Evolutionary conservation across 106 monocot species (phyloP), one percentile per base, ranked within the genome.

Genomic region (Narthecium ossifragum): DNA sequence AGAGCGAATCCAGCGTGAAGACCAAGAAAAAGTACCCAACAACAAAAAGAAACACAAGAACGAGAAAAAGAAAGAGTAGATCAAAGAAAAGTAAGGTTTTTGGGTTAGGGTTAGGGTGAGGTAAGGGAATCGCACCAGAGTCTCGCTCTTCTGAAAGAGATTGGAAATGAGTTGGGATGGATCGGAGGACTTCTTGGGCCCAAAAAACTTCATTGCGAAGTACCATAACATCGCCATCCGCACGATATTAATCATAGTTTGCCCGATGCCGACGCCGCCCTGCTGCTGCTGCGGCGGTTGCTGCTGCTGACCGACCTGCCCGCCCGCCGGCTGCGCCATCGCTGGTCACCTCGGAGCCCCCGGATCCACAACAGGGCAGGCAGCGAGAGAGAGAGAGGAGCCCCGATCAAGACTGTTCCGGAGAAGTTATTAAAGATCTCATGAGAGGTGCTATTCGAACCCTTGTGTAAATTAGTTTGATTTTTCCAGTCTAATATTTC

Each of bases 191-290:
- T 75, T 72, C 68, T 96, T 96, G 6, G 94, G 90, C 21, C 74
- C 56, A 75, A 90, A 96, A 68, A 96, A 90, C 68, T 96, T 90
- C 73, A 83, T 80, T 57, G 83, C 90, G 73, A 96, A 86, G 86
- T 90, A 90, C 78, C 81, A 83, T 55, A 96, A 68, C 53, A 83
- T 80, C 46, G 90, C 86, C 83, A 84, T 86, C 39, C 90, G 68
- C 20, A 90, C 57, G 61, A 96, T 76, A 51, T 83, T 86, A 49
- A 66, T 30, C 34, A 96, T 26, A 17, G 80, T 63, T 72, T 83
- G 77, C 8, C 83, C 80, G 1, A 86, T 26, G 7, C 83, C 80
- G 1, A 86, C 26, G 8, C 83, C 73, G 15, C 60, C 69, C 24
- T 71, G 65, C 81, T 75, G 75, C 55, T 61, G 60, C 62, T 40